phyloP scores from a whole-genome alignment of 345 rosid genomes.

The Combretum micranthum region DNA sequence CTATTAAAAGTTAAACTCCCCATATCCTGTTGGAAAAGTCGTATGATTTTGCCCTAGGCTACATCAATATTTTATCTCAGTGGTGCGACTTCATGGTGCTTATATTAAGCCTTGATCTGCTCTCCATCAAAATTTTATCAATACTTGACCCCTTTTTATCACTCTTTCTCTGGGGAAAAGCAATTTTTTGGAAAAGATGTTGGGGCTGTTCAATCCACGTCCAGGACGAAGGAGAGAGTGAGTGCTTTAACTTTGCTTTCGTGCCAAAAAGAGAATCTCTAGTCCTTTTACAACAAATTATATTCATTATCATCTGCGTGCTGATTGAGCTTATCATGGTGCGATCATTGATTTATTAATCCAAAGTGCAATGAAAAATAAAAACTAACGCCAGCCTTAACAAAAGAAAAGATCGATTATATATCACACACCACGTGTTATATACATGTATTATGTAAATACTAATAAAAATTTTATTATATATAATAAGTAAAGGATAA shows the following conservation, averaged over 20 bases:
- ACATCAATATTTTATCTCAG: no score
- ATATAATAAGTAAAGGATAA: no score
- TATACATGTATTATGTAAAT: no score
- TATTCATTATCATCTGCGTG: not conserved
- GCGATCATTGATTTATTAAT: not conserved
- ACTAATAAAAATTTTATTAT: no score
- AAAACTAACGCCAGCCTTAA: no score
- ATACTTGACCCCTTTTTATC: not conserved
- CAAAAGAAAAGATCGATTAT: no score
- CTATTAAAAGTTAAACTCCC: no score
- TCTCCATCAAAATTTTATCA: no score
- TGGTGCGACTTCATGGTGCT: conserved; percentile 15
- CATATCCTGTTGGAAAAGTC: no score
- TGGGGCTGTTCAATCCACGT: conserved; percentile 7
- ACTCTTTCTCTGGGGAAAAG: not conserved
- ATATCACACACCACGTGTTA: no score
- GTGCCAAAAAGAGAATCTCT: conserved; percentile 15
- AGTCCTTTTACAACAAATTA: conserved; percentile 7
- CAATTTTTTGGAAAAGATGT: not conserved
- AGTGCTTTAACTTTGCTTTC: conserved; percentile 18
- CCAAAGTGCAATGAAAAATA: not conserved
- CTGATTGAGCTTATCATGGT: not conserved
- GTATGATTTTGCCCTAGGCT: no score
- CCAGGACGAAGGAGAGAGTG: not conserved
- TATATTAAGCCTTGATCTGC: not conserved